These are phyloP conservation scores for Ophiostoma triangulosporum DNA, from an alignment of 2,329 filamentous ascomycete genomes.

Conservation along the genomic window DNA sequence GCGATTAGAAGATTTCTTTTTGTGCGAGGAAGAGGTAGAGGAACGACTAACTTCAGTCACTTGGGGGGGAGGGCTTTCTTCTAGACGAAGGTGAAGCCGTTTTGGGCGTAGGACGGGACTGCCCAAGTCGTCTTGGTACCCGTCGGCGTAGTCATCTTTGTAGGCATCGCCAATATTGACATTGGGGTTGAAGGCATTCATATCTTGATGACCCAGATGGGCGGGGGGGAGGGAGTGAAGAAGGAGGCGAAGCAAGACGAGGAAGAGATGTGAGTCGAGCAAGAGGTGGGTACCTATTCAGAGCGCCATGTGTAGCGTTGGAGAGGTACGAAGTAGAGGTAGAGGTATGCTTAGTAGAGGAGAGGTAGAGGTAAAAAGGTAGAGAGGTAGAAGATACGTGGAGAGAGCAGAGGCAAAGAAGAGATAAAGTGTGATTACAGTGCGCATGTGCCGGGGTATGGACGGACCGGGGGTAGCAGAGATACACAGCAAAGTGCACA, in stretches of 20 bases:
- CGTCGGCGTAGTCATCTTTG: neutral
- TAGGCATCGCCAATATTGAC: slow-evolving; percentile 22
- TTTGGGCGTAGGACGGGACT: slow-evolving; percentile 25
- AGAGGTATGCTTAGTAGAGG: too few species aligned
- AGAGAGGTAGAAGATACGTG: neutral
- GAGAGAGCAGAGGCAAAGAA: neutral
- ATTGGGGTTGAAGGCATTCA: slow-evolving; percentile 32
- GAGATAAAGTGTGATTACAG: neutral
- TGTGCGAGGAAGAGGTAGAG: slow-evolving; percentile 17
- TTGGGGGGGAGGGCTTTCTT: slow-evolving; percentile 35
- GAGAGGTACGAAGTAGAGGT: too few species aligned
- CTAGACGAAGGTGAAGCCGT: slow-evolving; percentile 33
- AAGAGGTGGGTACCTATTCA: neutral
- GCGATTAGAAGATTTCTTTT: slow-evolving; percentile 33
- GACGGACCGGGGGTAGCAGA: neutral
- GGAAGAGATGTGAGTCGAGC: neutral
- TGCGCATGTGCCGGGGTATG: neutral
- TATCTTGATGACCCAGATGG: slow-evolving; percentile 15
- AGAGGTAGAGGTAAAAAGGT: neutral
- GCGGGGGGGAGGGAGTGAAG: neutral
- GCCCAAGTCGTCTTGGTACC: slow-evolving; percentile 15
- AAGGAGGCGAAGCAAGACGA: neutral
- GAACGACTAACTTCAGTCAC: slow-evolving; percentile 31
- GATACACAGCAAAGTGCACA: neutral
- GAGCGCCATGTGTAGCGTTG: too few species aligned